These are phyloP conservation scores for Entomortierella beljakovae DNA, from an alignment of 192 early-diverging fungal species.

Conservation along the genomic window DNA sequence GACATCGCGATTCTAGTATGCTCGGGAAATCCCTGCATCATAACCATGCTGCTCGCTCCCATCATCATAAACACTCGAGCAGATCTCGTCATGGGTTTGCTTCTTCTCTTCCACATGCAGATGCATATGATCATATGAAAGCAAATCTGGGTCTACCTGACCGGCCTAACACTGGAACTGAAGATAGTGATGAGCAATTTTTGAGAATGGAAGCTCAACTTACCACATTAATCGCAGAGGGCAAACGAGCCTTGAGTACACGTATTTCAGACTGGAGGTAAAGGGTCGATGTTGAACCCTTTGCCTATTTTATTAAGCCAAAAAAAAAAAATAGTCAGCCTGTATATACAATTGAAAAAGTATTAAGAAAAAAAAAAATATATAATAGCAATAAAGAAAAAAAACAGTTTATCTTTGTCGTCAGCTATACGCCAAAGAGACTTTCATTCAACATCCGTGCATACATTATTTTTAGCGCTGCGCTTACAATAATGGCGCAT, in stretches of 20 bases:
- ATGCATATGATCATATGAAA: slow-evolving; percentile 16
- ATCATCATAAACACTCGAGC: slow-evolving; percentile 15
- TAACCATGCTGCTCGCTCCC: not conserved
- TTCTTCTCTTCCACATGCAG: slow-evolving; percentile 29
- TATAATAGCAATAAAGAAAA: slow-evolving; percentile 1
- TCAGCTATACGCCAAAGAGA: too few relatives aligned
- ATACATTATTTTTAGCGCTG: too few relatives aligned
- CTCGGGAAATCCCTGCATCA: slow-evolving; percentile 25
- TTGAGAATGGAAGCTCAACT: slow-evolving; percentile 54
- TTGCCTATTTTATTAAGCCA: not conserved
- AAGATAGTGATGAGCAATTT: slow-evolving; percentile 53
- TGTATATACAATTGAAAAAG: not conserved
- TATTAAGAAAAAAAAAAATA: not conserved
- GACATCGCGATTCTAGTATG: slow-evolving; percentile 12
- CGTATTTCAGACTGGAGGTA: slow-evolving; percentile 24
- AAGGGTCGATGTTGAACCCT: not conserved
- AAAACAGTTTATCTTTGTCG: not conserved
- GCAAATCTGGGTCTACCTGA: not conserved
- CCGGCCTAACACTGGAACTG: slow-evolving; percentile 45
- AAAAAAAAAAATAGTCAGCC: not conserved
- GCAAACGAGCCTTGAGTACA: slow-evolving; percentile 43
- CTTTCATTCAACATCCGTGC: too few relatives aligned
- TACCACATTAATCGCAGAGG: slow-evolving; percentile 45
- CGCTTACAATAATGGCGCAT: too few relatives aligned
- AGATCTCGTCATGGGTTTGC: slow-evolving; percentile 13